These are phyloP conservation scores for Boeremia lycopersici DNA, from an alignment of 2,329 filamentous ascomycete genomes.

Conservation along the genomic window DNA sequence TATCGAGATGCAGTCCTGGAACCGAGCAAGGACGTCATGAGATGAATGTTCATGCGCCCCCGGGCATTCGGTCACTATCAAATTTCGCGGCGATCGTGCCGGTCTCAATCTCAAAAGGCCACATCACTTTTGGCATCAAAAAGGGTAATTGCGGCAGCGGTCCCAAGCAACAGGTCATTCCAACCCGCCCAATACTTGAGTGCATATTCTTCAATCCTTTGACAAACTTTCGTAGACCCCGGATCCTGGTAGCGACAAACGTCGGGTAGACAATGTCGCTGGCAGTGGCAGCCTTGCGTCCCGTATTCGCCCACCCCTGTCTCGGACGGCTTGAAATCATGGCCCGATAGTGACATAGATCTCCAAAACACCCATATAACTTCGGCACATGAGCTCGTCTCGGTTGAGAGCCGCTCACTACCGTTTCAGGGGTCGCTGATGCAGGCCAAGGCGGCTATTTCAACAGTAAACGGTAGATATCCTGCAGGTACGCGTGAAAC, in stretches of 20 bases:
- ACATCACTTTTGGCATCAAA: conserved; percentile 3
- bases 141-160: not conserved
- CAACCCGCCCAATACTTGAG: conserved; percentile 15
- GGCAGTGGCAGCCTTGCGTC: conserved; percentile 16
- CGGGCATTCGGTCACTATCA: not conserved
- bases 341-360: conserved; percentile 12
- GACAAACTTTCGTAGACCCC: conserved; percentile 7
- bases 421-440: conserved; percentile 19
- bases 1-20: not conserved
- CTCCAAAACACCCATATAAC: conserved; percentile 26
- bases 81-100: not conserved
- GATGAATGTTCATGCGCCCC: not conserved
- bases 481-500: conserved; percentile 37
- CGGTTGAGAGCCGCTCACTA: conserved; percentile 32
- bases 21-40: not conserved
- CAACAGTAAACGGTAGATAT: conserved; percentile 21
- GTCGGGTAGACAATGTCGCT: conserved; percentile 5
- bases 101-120: not conserved
- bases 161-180: conserved; percentile 2
- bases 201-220: conserved; percentile 13
- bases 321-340: conserved; percentile 11
- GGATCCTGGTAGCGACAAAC: conserved; percentile 16
- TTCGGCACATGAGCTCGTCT: conserved; percentile 25
- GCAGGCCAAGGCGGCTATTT: conserved; percentile 23
- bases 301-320: conserved; percentile 14